Evolutionary conservation across 805 yeast species (phyloP).

Genomic region (Candida boleticola): DNA sequence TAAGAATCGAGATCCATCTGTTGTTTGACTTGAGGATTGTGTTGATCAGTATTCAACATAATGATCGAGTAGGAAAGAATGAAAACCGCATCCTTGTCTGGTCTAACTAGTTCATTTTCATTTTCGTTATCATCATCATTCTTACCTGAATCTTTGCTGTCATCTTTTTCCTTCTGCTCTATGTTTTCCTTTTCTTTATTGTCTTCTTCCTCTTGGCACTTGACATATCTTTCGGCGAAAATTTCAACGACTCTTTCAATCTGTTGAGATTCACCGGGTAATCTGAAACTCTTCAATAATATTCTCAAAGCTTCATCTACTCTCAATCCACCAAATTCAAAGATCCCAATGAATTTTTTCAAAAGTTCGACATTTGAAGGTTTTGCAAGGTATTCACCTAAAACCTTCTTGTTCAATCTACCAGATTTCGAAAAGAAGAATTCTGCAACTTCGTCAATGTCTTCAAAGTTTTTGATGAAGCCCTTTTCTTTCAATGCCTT

Average conservation of each 20-base stretch:
- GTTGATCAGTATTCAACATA: constrained; percentile 90
- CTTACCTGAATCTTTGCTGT: not conserved
- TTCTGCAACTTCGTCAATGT: constrained; percentile 62
- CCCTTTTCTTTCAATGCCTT: constrained; percentile 60
- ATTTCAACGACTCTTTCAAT: constrained; percentile 88
- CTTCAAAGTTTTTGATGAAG: constrained; percentile 50
- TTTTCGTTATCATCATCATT: constrained; percentile 10
- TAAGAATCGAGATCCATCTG: constrained; percentile 90
- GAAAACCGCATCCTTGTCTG: constrained; percentile 84
- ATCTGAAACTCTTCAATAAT: constrained; percentile 75
- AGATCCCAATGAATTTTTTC: constrained; percentile 59
- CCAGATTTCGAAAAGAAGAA: constrained; percentile 79
- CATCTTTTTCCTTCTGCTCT: not conserved
- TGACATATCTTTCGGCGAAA: constrained; percentile 78
- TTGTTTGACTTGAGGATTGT: constrained; percentile 86
- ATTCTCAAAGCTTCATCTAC: constrained; percentile 92
- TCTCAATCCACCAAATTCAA: constrained; percentile 75
- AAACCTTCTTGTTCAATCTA: constrained; percentile 77
- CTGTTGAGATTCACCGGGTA: constrained; percentile 97
- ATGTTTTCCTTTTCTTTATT: constrained; percentile 8
- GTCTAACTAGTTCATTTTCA: constrained; percentile 51
- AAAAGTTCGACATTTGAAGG: constrained; percentile 62
- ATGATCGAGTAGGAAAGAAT: constrained; percentile 88
- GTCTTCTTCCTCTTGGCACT: constrained; percentile 47
- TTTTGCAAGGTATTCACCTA: constrained; percentile 85